These are phyloP conservation scores for Pseudonectria foliicola DNA, from an alignment of 2,329 filamentous ascomycete species.

Conservation along the genomic window DNA sequence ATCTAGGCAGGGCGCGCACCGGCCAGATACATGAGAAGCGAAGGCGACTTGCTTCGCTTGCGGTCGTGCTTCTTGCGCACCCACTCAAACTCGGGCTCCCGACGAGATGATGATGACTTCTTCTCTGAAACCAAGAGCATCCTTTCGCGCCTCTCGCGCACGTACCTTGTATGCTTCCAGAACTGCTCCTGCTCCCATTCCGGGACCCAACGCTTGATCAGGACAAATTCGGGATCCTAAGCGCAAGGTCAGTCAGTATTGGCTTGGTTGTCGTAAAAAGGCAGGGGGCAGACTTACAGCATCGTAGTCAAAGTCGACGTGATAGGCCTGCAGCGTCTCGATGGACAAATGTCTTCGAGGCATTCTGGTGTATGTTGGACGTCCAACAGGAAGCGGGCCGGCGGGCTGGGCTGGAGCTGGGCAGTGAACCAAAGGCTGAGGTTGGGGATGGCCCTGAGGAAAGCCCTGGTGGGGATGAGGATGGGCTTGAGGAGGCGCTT, in stretches of 20 bases:
- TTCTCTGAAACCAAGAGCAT: slow-evolving; percentile 42
- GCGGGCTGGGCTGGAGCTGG: not conserved
- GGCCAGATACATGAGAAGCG: slow-evolving; percentile 50
- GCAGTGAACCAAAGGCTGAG: not conserved
- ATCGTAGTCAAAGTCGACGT: slow-evolving; percentile 53
- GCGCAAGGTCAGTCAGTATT: slow-evolving; percentile 29
- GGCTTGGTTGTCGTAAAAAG: not conserved
- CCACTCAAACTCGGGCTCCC: slow-evolving; percentile 45
- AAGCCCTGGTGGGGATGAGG: too few relatives aligned
- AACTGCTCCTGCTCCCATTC: slow-evolving; percentile 65
- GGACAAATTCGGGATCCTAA: slow-evolving; percentile 60
- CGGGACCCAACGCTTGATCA: slow-evolving; percentile 68
- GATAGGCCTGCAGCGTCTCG: slow-evolving; percentile 50
- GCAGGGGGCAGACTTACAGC: slow-evolving; percentile 35
- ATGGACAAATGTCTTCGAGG: slow-evolving; percentile 53
- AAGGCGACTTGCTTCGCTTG: slow-evolving; percentile 49
- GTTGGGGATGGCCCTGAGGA: too few relatives aligned
- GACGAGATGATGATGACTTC: slow-evolving; percentile 32
- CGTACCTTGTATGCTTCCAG: slow-evolving; percentile 61
- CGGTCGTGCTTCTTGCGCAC: slow-evolving; percentile 50
- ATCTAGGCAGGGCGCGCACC: slow-evolving; percentile 38
- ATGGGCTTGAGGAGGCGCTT: slow-evolving; percentile 5
- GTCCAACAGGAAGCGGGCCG: slow-evolving; percentile 12
- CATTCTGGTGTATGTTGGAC: slow-evolving; percentile 59
- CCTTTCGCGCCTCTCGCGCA: slow-evolving; percentile 50